These are phyloP conservation scores for Thermothelomyces thermophilus DNA, from an alignment of 2,329 filamentous ascomycete genomes.

Conservation along the genomic window DNA sequence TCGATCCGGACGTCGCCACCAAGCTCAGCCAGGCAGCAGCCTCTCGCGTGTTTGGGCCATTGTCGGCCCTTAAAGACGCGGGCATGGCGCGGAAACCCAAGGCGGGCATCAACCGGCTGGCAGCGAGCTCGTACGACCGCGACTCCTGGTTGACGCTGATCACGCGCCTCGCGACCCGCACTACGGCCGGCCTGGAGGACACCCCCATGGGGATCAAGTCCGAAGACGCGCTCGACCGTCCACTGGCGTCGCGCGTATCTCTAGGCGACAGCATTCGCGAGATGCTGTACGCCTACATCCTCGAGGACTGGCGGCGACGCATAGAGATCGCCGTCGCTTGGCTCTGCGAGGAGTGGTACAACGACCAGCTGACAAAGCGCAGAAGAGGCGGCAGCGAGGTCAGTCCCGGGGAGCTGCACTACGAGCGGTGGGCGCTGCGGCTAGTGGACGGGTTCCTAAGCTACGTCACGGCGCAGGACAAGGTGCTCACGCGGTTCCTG, in stretches of 20 bases:
- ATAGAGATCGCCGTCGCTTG: slow-evolving; percentile 88
- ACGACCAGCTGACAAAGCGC: slow-evolving; percentile 54
- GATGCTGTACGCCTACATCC: slow-evolving; percentile 72
- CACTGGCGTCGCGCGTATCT: slow-evolving; percentile 32
- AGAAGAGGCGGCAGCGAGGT: slow-evolving; percentile 32
- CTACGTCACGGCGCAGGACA: slow-evolving; percentile 87
- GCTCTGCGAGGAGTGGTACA: slow-evolving; percentile 98
- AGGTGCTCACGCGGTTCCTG: slow-evolving; percentile 81
- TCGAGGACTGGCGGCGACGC: slow-evolving; percentile 84
- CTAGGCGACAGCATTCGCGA: slow-evolving; percentile 70
- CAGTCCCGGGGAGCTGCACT: slow-evolving; percentile 50
- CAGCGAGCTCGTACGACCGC: slow-evolving; percentile 74
- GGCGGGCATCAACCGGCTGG: slow-evolving; percentile 74
- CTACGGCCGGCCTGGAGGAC: slow-evolving; percentile 63
- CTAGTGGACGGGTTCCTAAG: slow-evolving; percentile 85
- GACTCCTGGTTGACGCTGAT: slow-evolving; percentile 90
- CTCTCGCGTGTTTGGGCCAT: slow-evolving; percentile 69
- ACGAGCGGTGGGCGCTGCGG: slow-evolving; percentile 70
- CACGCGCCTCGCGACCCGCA: slow-evolving; percentile 75
- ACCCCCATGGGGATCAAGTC: slow-evolving; percentile 45
- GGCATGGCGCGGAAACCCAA: slow-evolving; percentile 54
- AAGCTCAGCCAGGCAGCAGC: slow-evolving; percentile 70
- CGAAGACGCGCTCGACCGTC: slow-evolving; percentile 39
- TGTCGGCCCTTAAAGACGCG: slow-evolving; percentile 65
- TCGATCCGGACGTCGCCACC: slow-evolving; percentile 66